Percentiles rank a stretch among this genome's conserved stretches.
Evolutionary conservation across 306 rosid genomes (phyloP).

Genomic region (Hippophae tibetana): DNA sequence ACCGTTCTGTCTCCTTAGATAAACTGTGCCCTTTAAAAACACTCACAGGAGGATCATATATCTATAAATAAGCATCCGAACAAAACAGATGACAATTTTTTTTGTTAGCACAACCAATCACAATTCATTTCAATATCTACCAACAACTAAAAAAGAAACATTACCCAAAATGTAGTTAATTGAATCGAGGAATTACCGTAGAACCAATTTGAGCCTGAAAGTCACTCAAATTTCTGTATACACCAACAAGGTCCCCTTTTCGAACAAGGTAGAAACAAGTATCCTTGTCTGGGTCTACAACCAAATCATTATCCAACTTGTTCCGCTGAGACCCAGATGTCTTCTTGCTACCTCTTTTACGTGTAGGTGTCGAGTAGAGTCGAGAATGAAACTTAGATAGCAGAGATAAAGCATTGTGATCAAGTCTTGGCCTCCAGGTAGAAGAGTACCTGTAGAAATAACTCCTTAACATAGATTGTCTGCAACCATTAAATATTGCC

Average conservation of each 20-base stretch:
- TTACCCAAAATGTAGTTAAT: background rate
- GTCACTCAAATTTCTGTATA: constrained; percentile 48
- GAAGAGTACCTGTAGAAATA: too few relatives aligned
- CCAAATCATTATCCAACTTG: constrained; percentile 30
- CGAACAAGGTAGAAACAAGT: constrained; percentile 68
- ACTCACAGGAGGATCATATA: constrained; percentile 80
- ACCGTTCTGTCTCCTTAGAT: constrained; percentile 57
- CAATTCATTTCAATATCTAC: background rate
- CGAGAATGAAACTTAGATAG: constrained; percentile 24
- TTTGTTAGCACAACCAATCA: background rate
- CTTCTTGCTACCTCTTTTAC: constrained; percentile 16
- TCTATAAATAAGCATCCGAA: constrained; percentile 18
- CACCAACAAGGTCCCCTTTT: constrained; percentile 79
- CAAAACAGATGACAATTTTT: too few relatives aligned
- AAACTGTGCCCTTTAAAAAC: constrained; percentile 71
- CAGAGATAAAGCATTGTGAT: too few relatives aligned
- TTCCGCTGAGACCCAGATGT: constrained; percentile 15
- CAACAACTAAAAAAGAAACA: too few relatives aligned
- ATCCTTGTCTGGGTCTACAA: constrained; percentile 42
- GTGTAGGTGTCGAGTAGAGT: constrained; percentile 46
- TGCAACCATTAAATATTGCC: too few relatives aligned
- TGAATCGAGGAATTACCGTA: constrained; percentile 44
- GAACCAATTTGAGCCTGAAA: constrained; percentile 85
- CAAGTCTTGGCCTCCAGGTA: too few relatives aligned
- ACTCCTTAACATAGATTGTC: too few relatives aligned